Evolutionary conservation across 2,329 filamentous ascomycete genomes (phyloP).

Genomic region (Aspergillus spinulosporus): DNA sequence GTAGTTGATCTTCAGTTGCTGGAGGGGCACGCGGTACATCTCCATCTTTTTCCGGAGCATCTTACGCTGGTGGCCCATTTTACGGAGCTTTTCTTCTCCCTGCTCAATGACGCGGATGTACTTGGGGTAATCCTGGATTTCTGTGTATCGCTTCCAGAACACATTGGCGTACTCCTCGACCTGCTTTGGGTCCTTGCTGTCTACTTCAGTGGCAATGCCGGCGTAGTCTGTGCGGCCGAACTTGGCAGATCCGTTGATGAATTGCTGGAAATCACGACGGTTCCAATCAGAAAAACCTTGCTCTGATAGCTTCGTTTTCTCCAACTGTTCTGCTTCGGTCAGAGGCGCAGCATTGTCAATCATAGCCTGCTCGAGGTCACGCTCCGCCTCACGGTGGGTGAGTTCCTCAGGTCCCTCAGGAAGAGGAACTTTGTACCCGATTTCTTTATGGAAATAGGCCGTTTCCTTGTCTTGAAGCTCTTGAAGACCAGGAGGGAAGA

Average conservation of each 20-base stretch:
- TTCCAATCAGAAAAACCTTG: conserved; percentile 96
- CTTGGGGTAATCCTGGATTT: conserved; percentile 86
- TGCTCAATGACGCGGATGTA: conserved; percentile 87
- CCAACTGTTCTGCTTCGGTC: conserved; percentile 83
- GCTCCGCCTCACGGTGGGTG: conserved; percentile 81
- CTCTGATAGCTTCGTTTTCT: conserved; percentile 78
- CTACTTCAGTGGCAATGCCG: conserved; percentile 82
- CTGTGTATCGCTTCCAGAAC: conserved; percentile 93
- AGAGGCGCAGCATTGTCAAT: conserved; percentile 89
- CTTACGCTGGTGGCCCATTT: conserved; percentile 88
- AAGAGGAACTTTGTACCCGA: conserved; percentile 91
- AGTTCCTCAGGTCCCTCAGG: conserved; percentile 81
- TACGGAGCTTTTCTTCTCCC: conserved; percentile 84
- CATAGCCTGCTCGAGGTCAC: conserved; percentile 81
- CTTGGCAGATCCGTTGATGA: conserved; percentile 91
- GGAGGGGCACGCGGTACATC: conserved; percentile 93
- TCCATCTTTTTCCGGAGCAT: conserved; percentile 93
- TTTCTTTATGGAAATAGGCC: conserved; percentile 92
- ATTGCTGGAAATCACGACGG: conserved; percentile 95
- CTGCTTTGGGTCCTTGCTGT: conserved; percentile 82
- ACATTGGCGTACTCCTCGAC: conserved; percentile 89
- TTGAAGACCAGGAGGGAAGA: conserved; percentile 80
- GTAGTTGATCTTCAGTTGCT: conserved; percentile 98
- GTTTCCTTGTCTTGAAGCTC: conserved; percentile 97
- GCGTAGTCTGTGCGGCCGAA: conserved; percentile 85